Evolutionary conservation across 345 rosid genomes (phyloP).

Genomic region (Aethionema arabicum): DNA sequence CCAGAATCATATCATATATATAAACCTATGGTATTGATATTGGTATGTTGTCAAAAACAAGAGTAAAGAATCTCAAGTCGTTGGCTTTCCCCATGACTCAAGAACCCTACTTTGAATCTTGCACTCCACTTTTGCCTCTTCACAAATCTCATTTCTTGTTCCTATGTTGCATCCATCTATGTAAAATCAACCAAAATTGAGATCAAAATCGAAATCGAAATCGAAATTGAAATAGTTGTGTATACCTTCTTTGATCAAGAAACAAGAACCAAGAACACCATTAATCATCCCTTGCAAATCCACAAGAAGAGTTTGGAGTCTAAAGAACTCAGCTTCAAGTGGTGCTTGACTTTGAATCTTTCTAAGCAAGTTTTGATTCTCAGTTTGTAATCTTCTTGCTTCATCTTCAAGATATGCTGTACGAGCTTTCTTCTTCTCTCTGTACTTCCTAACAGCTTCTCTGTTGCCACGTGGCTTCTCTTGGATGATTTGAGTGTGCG

Average conservation of each 20-base stretch:
- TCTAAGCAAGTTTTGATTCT: slow-evolving; percentile 51
- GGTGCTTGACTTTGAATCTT: slow-evolving; percentile 52
- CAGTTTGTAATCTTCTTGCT: slow-evolving; percentile 47
- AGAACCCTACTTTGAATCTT: background rate
- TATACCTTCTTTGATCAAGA: slow-evolving; percentile 41
- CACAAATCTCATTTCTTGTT: slow-evolving; percentile 25
- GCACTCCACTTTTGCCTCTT: slow-evolving; percentile 25
- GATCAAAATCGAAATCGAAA: background rate
- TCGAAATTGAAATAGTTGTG: slow-evolving; percentile 8
- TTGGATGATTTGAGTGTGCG: slow-evolving; percentile 43
- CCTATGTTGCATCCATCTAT: slow-evolving; percentile 31
- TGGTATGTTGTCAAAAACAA: slow-evolving; percentile 27
- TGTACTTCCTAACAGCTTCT: slow-evolving; percentile 77
- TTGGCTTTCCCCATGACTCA: slow-evolving; percentile 1
- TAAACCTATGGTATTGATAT: background rate
- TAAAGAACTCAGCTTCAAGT: slow-evolving; percentile 55
- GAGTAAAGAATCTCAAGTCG: slow-evolving; percentile 21
- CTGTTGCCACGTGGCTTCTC: slow-evolving; percentile 64
- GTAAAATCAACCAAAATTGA: background rate
- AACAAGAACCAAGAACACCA: slow-evolving; percentile 40
- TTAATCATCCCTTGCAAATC: slow-evolving; percentile 57
- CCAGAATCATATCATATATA: no score
- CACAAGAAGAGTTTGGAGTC: slow-evolving; percentile 48
- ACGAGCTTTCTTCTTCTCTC: slow-evolving; percentile 81
- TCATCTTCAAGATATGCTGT: slow-evolving; percentile 72